phyloP scores from a whole-genome alignment of 2,329 filamentous ascomycete species.

The Exophiala sideris region DNA sequence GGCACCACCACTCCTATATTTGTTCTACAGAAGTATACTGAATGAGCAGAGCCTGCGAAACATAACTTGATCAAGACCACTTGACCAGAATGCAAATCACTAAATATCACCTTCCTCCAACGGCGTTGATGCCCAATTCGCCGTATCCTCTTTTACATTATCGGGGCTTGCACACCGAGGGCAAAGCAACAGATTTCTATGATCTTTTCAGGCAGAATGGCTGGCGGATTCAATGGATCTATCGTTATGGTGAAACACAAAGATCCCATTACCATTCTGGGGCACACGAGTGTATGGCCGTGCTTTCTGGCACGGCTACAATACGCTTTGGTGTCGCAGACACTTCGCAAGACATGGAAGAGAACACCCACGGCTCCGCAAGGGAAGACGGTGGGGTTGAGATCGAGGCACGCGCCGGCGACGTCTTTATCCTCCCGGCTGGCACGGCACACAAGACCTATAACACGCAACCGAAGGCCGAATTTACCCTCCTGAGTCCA shows the following conservation, averaged over 20 bases:
- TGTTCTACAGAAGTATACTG: too few relatives aligned
- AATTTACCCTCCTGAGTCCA: constrained; percentile 44
- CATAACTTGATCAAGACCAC: constrained; percentile 12
- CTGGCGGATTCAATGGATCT: constrained; percentile 57
- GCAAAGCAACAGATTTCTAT: constrained; percentile 36
- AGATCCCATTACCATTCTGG: constrained; percentile 56
- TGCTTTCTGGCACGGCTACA: constrained; percentile 51
- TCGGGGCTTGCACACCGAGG: constrained; percentile 34
- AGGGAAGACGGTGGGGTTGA: constrained; percentile 50
- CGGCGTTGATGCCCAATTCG: constrained; percentile 50
- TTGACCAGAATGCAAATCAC: constrained; percentile 26
- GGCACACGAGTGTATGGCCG: constrained; percentile 57
- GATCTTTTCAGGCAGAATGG: constrained; percentile 48
- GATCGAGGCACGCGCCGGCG: constrained; percentile 49
- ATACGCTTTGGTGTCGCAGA: constrained; percentile 57
- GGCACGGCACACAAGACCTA: constrained; percentile 56
- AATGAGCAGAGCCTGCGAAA: too few relatives aligned
- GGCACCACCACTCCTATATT: too few relatives aligned
- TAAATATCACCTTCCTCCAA: constrained; percentile 40
- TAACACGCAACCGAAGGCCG: constrained; percentile 37
- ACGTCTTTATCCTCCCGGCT: constrained; percentile 58
- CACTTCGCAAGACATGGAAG: constrained; percentile 37
- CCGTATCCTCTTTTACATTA: constrained; percentile 54
- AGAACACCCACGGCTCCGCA: constrained; percentile 38
- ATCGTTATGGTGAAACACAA: constrained; percentile 55